phyloP scores from a whole-genome alignment of 805 yeast genomes.

The Isabelozyma rhagii region DNA sequence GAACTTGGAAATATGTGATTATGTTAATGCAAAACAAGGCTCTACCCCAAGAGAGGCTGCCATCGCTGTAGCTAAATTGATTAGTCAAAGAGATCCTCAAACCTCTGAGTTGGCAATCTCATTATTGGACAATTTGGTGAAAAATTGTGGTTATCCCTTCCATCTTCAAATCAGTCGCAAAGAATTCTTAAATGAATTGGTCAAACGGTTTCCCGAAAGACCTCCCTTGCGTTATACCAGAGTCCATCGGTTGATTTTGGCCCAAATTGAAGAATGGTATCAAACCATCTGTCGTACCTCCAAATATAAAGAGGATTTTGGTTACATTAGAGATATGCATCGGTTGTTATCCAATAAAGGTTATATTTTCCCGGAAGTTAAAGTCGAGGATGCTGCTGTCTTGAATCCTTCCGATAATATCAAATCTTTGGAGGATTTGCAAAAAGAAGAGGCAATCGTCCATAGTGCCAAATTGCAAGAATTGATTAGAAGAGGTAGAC shows the following conservation, averaged over 20 bases:
- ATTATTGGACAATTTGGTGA: constrained; percentile 83
- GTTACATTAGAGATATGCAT: constrained; percentile 94
- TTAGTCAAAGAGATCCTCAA: constrained; percentile 81
- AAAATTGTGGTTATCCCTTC: constrained; percentile 97
- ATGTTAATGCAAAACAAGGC: constrained; percentile 90
- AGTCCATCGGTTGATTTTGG: constrained; percentile 79
- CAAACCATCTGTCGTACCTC: constrained; percentile 90
- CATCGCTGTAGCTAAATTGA: constrained; percentile 72
- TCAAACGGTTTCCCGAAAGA: constrained; percentile 88
- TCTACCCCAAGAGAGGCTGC: constrained; percentile 91
- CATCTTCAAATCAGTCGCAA: constrained; percentile 93
- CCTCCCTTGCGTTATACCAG: constrained; percentile 85
- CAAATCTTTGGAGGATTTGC: constrained; percentile 85
- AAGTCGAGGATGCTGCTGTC: constrained; percentile 88
- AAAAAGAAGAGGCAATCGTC: constrained; percentile 87
- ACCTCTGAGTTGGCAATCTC: constrained; percentile 81
- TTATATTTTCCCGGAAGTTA: constrained; percentile 87
- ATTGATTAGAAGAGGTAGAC: constrained; percentile 90
- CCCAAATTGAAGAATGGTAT: constrained; percentile 95
- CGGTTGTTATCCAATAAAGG: constrained; percentile 86
- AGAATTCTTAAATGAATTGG: constrained; percentile 91
- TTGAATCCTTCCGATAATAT: constrained; percentile 84
- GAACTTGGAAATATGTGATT: constrained; percentile 90
- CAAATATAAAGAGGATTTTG: constrained; percentile 86
- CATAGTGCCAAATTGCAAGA: constrained; percentile 96